phyloP scores from a whole-genome alignment of 163 green algal species.

The Coccomyxa subellipsoidea region DNA sequence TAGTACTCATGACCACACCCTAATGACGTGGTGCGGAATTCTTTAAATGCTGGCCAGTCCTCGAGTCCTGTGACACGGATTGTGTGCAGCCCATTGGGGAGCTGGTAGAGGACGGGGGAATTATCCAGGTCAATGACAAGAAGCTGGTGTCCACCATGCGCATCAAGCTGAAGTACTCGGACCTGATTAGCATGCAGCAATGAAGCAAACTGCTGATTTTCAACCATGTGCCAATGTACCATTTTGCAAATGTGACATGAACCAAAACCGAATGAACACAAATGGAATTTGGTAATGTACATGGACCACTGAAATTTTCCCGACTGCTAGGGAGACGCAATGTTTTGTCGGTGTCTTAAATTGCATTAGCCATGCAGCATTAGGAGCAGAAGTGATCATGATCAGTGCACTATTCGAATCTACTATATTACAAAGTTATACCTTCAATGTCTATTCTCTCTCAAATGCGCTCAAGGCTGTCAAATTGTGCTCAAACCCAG shows the following conservation, averaged over 20 bases:
- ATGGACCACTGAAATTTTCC: no score
- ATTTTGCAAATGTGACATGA: neutral
- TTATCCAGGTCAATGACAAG: constrained; percentile 81
- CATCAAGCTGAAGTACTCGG: constrained; percentile 45
- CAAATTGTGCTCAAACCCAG: neutral
- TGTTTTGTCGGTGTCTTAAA: no score
- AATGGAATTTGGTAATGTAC: no score
- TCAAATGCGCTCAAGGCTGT: neutral
- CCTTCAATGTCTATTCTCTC: neutral
- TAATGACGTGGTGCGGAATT: no score
- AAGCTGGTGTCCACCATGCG: constrained; percentile 64
- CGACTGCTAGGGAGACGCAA: no score
- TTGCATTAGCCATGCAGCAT: no score
- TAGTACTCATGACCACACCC: no score
- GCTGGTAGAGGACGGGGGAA: constrained; percentile 55
- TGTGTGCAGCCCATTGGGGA: constrained; percentile 46
- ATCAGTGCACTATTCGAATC: neutral
- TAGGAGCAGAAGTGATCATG: no score
- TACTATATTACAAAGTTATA: neutral
- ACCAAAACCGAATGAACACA: neutral
- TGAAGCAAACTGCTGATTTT: neutral
- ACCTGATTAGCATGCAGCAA: constrained; percentile 6
- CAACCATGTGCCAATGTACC: neutral
- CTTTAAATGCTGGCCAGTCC: no score
- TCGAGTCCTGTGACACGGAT: no score